These are phyloP conservation scores for Phytomonas serpens DNA, from an alignment of 208 protist genomes.

Conservation along the genomic window DNA sequence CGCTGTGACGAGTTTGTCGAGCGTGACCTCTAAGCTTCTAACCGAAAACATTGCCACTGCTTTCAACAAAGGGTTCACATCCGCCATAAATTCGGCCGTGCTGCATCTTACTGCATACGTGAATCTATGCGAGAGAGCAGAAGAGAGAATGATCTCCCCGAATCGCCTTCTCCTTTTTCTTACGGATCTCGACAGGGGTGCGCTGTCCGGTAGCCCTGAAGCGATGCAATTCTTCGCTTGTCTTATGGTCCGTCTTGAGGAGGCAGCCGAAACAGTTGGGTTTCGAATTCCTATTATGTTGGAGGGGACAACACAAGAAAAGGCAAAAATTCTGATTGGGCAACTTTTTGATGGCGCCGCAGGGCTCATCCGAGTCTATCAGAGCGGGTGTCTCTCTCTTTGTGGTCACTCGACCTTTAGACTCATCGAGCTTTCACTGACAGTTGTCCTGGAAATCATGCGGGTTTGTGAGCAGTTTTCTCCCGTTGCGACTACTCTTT, in stretches of 20 bases:
- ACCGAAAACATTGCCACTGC: neutral
- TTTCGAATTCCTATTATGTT: neutral
- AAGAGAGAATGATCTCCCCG: neutral
- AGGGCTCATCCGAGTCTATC: neutral
- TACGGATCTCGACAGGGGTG: neutral
- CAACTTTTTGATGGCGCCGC: neutral
- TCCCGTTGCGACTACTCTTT: neutral
- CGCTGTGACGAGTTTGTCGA: neutral
- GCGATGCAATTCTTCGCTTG: neutral
- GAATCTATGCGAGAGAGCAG: neutral
- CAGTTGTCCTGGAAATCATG: neutral
- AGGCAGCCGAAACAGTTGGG: neutral
- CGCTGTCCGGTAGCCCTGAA: neutral
- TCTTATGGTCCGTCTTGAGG: neutral
- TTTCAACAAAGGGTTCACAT: neutral
- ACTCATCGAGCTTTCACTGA: neutral
- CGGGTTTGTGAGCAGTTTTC: neutral
- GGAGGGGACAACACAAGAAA: neutral
- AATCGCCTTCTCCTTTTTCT: neutral
- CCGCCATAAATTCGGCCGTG: neutral
- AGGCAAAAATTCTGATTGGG: neutral
- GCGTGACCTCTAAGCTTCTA: neutral
- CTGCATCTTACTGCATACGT: neutral
- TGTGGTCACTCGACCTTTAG: neutral
- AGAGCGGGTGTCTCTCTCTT: neutral